These are phyloP conservation scores for Aegilops speltoides DNA, from an alignment of 176 grass and related monocot genomes.

Conservation along the genomic window DNA sequence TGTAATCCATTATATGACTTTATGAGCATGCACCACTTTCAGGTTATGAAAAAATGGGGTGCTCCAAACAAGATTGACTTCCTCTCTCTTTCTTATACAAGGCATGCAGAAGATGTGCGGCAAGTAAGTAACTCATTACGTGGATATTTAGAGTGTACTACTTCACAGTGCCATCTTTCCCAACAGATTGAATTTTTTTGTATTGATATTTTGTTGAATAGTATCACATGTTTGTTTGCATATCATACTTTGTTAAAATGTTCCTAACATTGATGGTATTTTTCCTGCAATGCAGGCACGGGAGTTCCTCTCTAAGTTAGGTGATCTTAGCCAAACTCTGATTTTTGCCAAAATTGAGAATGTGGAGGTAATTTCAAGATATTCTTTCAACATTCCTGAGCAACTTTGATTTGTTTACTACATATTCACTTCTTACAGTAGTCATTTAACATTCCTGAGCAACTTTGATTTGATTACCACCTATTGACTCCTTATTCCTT, in stretches of 20 bases:
- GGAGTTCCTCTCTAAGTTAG: conserved; percentile 77
- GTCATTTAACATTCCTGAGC: background rate
- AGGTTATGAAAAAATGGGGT: conserved; percentile 94
- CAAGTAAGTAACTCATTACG: conserved; percentile 49
- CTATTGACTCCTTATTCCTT: conserved; percentile 28
- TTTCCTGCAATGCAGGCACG: conserved; percentile 55
- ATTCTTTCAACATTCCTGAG: background rate
- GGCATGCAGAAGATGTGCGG: conserved; percentile 89
- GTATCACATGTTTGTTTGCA: background rate
- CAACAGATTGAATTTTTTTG: background rate
- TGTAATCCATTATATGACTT: background rate
- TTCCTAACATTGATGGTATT: background rate
- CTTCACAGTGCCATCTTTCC: background rate
- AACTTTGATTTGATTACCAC: background rate
- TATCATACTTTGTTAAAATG: background rate
- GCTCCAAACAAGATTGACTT: conserved; percentile 98
- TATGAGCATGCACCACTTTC: conserved; percentile 27
- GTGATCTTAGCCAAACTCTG: conserved; percentile 90
- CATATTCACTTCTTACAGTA: conserved; percentile 11
- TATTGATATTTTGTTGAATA: conserved; percentile 10
- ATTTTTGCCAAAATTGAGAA: conserved; percentile 99
- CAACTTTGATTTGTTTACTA: background rate
- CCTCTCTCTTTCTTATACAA: conserved; percentile 94
- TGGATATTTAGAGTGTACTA: conserved; percentile 20
- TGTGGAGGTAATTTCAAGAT: conserved; percentile 68